Conservation (phyloP, 2,329 filamentous ascomycete species). For the Sclerotinia minor region DNA sequence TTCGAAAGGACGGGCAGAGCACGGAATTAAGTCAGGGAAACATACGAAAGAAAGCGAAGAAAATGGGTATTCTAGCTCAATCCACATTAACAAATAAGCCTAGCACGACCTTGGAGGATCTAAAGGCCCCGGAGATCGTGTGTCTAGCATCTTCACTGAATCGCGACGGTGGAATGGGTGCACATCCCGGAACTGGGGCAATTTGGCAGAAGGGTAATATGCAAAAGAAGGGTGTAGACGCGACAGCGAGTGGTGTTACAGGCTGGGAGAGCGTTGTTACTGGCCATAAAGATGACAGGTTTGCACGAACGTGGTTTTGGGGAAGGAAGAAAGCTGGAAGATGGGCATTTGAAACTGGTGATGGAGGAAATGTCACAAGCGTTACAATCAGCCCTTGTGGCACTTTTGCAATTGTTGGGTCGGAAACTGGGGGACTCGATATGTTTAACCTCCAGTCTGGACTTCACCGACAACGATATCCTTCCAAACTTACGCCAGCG, state of each 20-base stretch:
- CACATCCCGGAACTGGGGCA: conserved; percentile 72
- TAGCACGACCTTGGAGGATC: conserved; percentile 65
- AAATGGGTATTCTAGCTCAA: conserved; percentile 68
- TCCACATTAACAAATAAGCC: conserved; percentile 58
- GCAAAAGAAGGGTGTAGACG: conserved; percentile 63
- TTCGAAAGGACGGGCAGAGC: conserved; percentile 91
- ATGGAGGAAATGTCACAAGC: conserved; percentile 78
- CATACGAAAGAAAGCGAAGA: conserved; percentile 85
- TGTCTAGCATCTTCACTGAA: conserved; percentile 90
- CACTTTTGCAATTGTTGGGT: conserved; percentile 89
- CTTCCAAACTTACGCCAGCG: conserved; percentile 71
- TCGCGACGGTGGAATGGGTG: conserved; percentile 89
- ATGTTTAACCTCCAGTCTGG: conserved; percentile 98
- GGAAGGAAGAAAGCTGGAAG: conserved; percentile 88
- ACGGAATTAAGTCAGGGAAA: conserved; percentile 90
- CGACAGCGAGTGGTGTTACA: conserved; percentile 72
- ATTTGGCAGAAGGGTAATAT: conserved; percentile 76
- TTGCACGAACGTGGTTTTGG: conserved; percentile 97
- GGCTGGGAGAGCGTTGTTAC: conserved; percentile 98
- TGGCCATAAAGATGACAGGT: conserved; percentile 81
- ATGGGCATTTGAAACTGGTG: conserved; percentile 87
- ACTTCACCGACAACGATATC: conserved; percentile 82
- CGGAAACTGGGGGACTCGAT: conserved; percentile 77
- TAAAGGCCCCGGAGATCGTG: conserved; percentile 90
- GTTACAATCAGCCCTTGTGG: conserved; percentile 90